Evolutionary conservation across 2,329 filamentous ascomycete species (phyloP), one percentile per base, ranked within the genome.

Genomic region (Colletotrichum sp.): DNA sequence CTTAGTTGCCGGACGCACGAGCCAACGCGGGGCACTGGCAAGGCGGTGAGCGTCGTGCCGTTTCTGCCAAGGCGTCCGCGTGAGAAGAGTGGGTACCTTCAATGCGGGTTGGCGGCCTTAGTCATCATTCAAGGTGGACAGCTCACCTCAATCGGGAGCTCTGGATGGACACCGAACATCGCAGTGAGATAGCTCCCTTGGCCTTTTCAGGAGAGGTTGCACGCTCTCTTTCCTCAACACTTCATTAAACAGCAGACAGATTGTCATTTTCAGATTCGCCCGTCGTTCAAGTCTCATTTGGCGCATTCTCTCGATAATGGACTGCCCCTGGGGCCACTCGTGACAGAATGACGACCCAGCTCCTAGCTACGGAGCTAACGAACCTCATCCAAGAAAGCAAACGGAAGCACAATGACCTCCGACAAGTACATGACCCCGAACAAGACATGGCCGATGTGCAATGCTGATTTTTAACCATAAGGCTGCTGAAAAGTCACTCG

Each of bases 321-420:
- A 60, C 58, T 61, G 70, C 68, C 36, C 56, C 48, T 68, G 38
- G 56, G 69, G 65, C 66, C 36, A 64, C 62, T 61, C 64, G 67
- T 77, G 80, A 80, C 84, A 93, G 87, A 81, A 98, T 98, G 96
- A 97, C 96, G 84, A 94, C 95, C 81, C 95, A 97, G 90, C 93
- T 98, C 82, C 91, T 98, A 81, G 93, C 93, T 82, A 93, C 94
- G 74, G 96, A 98, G 90, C 91, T 98, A 84, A 92, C 94, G 82
- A 97, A 95, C 87, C 92, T 98, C 83, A 94, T 98, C 81, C 95
- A 97, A 85, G 97, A 99, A 88, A 97, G 96, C 83, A 98, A 98
- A 86, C 92, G 96, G 81, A 98, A 98, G 86, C 94, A 98, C 84
- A 92, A 94, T 79, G 97, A 98, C 81, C 89, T 99, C 69, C 93